Conservation (phyloP, 2,329 filamentous ascomycete genomes). For the Botrytis tulipae region DNA sequence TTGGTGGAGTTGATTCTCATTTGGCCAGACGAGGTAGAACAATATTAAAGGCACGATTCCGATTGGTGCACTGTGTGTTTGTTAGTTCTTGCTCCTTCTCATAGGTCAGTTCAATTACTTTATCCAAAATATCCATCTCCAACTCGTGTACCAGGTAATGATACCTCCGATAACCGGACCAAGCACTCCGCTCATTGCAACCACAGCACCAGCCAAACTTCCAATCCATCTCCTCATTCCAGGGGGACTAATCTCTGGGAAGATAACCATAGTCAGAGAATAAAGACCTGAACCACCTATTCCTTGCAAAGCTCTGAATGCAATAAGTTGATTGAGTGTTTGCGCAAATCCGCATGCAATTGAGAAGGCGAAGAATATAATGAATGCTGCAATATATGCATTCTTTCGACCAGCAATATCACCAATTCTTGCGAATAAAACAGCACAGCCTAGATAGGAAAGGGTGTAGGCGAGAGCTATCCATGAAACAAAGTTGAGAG, state of each 20-base stretch:
- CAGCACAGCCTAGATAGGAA: conserved; percentile 47
- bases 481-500: conserved; percentile 50
- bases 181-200: conserved; percentile 28
- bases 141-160: conserved; percentile 28
- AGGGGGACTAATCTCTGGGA: conserved; percentile 50
- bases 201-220: conserved; percentile 47
- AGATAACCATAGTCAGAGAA: conserved; percentile 31
- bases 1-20: conserved; percentile 40
- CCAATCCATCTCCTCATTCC: conserved; percentile 46
- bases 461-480: conserved; percentile 54
- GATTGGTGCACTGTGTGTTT: conserved; percentile 47
- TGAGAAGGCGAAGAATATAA: conserved; percentile 57
- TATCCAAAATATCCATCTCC: conserved; percentile 25
- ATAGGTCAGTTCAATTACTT: neutral
- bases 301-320: conserved; percentile 37
- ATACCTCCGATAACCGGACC: conserved; percentile 33
- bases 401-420: conserved; percentile 22
- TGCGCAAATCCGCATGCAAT: conserved; percentile 52
- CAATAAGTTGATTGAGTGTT: conserved; percentile 43
- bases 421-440: conserved; percentile 52
- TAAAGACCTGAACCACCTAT: conserved; percentile 43
- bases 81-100: neutral
- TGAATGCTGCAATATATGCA: conserved; percentile 40
- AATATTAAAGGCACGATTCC: conserved; percentile 47
- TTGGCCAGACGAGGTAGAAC: conserved; percentile 53